Evolutionary conservation across 1,284 basidiomycete genomes (phyloP).

Genomic region (Grifola frondosa): DNA sequence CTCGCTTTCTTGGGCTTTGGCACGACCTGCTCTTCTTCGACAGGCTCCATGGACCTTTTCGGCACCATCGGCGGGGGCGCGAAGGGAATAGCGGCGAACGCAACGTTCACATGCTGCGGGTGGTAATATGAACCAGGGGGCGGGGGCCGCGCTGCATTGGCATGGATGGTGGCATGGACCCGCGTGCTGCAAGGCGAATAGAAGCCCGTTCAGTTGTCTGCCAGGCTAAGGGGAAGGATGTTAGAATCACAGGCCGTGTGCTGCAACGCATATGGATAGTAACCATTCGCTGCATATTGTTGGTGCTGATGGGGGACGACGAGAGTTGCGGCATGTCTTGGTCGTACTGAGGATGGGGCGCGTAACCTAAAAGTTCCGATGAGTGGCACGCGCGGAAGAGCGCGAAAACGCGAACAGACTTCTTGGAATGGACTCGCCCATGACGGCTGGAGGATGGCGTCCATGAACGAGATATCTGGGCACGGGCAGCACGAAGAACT

Average conservation of each 20-base stretch:
- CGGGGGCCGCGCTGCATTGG: slow-evolving; percentile 21
- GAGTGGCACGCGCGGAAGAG: slow-evolving; percentile 3
- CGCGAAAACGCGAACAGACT: slow-evolving; percentile 18
- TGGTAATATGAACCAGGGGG: slow-evolving; percentile 23
- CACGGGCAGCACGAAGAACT: slow-evolving; percentile 15
- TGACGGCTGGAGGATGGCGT: slow-evolving; percentile 16
- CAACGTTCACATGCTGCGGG: slow-evolving; percentile 17
- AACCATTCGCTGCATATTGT: slow-evolving; percentile 23
- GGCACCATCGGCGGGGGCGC: slow-evolving; percentile 30
- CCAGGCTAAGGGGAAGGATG: slow-evolving; percentile 36
- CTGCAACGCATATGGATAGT: slow-evolving; percentile 20
- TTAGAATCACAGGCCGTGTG: slow-evolving; percentile 24
- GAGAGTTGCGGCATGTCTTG: slow-evolving; percentile 10
- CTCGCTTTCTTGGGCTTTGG: slow-evolving; percentile 43
- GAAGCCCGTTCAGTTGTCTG: slow-evolving; percentile 53
- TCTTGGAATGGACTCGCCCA: slow-evolving; percentile 22
- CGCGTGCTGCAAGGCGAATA: slow-evolving; percentile 55
- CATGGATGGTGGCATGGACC: slow-evolving; percentile 33
- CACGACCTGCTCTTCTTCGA: slow-evolving; percentile 34
- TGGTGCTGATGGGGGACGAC: slow-evolving; percentile 18
- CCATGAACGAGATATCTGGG: slow-evolving; percentile 7
- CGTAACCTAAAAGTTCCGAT: slow-evolving; percentile 6
- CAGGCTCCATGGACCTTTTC: slow-evolving; percentile 38
- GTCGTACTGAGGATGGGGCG: slow-evolving; percentile 16
- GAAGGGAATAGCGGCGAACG: slow-evolving; percentile 21